Percentiles rank a stretch among this genome's conserved stretches.
Conservation (phyloP, 2,329 filamentous ascomycete species). For the Phaeophleospora eucalypticola region DNA sequence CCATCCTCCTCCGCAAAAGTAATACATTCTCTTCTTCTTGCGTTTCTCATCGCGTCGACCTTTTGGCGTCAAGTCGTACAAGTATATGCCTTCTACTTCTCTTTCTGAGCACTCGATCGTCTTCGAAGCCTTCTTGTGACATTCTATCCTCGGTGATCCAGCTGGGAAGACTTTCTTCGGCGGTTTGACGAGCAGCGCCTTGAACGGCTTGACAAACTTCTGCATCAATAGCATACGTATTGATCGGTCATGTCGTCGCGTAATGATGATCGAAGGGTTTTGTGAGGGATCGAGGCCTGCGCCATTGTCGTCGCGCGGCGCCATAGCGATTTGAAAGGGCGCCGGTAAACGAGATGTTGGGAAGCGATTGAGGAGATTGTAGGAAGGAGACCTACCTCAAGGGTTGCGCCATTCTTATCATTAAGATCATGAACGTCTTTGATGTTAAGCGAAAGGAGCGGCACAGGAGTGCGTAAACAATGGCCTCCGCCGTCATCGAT, state of each 20-base stretch:
- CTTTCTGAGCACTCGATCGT: constrained; percentile 39
- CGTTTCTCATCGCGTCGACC: constrained; percentile 11
- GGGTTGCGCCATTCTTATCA: neutral
- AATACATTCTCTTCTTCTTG: constrained; percentile 44
- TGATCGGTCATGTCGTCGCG: constrained; percentile 36
- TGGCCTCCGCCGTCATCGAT: neutral
- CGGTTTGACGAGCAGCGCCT: constrained; percentile 34
- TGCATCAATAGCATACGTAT: constrained; percentile 36
- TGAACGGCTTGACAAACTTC: constrained; percentile 36
- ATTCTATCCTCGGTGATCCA: constrained; percentile 39
- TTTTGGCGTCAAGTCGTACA: constrained; percentile 42
- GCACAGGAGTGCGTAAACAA: neutral
- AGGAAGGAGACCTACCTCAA: neutral
- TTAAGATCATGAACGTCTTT: neutral
- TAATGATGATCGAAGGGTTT: constrained; percentile 31
- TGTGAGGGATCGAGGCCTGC: neutral
- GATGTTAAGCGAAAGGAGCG: neutral
- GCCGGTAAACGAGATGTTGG: too few relatives aligned
- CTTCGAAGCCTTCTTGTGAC: constrained; percentile 33
- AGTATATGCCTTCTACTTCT: constrained; percentile 40
- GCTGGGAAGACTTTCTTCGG: constrained; percentile 31
- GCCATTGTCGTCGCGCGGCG: neutral
- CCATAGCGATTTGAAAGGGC: neutral
- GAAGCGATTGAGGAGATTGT: neutral
- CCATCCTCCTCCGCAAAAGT: constrained; percentile 56